A percentile compares a stretch with the other conserved stretches of the same genome.
phyloP scores from a whole-genome alignment of 108 stramenopile genomes.

The Fistulifera solaris region DNA sequence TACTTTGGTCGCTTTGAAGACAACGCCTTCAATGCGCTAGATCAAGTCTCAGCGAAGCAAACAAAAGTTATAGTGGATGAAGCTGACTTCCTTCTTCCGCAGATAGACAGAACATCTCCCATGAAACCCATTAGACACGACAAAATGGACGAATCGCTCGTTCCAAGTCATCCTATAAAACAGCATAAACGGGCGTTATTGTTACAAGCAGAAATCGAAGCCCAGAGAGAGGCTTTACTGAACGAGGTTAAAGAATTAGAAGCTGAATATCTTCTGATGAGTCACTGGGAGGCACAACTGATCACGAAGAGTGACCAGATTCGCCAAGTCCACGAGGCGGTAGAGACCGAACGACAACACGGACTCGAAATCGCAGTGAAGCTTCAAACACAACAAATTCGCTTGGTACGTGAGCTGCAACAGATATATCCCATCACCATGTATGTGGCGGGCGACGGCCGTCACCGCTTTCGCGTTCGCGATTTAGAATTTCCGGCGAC shows the following conservation, averaged over 20 bases:
- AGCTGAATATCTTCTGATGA: neutral
- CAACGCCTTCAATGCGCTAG: slow-evolving; percentile 1
- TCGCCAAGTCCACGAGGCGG: neutral
- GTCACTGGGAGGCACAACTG: neutral
- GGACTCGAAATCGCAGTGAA: slow-evolving; percentile 1
- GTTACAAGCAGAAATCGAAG: neutral
- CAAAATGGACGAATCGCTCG: neutral
- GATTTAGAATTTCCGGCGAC: slow-evolving; percentile 38
- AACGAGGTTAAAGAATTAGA: neutral
- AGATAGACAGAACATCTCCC: neutral
- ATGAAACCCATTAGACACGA: neutral
- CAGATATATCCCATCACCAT: slow-evolving; percentile 28
- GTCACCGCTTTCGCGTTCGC: slow-evolving; percentile 21
- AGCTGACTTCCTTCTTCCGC: neutral
- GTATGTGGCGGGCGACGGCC: neutral
- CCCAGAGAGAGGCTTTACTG: neutral
- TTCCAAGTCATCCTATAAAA: neutral
- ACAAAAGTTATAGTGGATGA: neutral
- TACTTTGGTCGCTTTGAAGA: slow-evolving; percentile 2
- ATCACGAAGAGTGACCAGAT: neutral
- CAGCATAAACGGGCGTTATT: neutral
- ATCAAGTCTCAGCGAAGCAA: neutral
- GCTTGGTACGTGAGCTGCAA: slow-evolving; percentile 31
- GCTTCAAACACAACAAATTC: slow-evolving; percentile 25
- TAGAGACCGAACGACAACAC: neutral